A percentile compares a stretch with the other conserved stretches of the same genome.
These are phyloP conservation scores for Colletotrichum simmondsii DNA, from an alignment of 2,329 filamentous ascomycete genomes.

Conservation along the genomic window DNA sequence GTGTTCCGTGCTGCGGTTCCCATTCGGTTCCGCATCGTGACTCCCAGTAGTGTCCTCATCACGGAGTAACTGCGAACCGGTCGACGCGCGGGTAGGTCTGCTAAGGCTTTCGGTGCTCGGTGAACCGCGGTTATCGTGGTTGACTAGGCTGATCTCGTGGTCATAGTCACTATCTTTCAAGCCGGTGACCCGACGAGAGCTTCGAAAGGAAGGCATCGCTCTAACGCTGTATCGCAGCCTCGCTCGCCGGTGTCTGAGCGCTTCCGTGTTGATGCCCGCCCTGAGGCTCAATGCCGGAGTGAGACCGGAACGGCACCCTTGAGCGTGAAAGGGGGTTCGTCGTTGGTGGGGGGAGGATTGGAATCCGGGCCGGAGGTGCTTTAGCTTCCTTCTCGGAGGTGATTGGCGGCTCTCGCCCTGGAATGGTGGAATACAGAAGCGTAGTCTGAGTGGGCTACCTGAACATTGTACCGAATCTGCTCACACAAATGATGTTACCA, in stretches of 20 bases:
- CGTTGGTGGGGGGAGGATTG: slow-evolving; percentile 32
- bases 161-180: slow-evolving; percentile 73
- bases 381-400: not conserved
- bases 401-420: not conserved
- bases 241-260: slow-evolving; percentile 7
- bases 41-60: slow-evolving; percentile 14
- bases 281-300: not conserved
- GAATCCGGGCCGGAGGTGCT: not conserved
- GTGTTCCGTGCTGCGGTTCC: not conserved
- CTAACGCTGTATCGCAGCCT: slow-evolving; percentile 24
- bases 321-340: slow-evolving; percentile 21
- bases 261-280: not conserved
- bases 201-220: slow-evolving; percentile 52
- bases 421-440: slow-evolving; percentile 12
- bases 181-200: slow-evolving; percentile 64
- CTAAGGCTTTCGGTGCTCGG: slow-evolving; percentile 19
- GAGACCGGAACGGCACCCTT: not conserved
- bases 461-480: not conserved
- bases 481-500: not conserved
- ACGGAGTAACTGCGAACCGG: slow-evolving; percentile 22
- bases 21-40: not conserved
- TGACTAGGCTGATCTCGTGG: slow-evolving; percentile 77
- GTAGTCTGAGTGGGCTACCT: not conserved
- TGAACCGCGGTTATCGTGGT: slow-evolving; percentile 53
- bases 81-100: slow-evolving; percentile 20